These are phyloP conservation scores for Mycosphaerella sp. DNA, from an alignment of 2,329 filamentous ascomycete genomes.

Conservation along the genomic window DNA sequence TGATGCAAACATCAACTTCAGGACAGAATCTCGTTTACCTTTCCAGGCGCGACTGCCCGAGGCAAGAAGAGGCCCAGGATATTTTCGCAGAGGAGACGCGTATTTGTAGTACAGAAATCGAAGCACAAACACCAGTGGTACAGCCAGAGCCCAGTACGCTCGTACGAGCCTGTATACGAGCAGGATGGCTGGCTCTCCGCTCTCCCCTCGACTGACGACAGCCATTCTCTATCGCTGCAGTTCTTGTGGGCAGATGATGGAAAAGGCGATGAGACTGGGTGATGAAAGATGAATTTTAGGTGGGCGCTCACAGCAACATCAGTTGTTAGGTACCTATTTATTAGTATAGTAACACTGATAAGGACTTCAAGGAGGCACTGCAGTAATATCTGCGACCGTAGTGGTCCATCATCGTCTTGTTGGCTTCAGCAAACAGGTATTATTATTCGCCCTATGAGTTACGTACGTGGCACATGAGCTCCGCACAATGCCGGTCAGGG, in stretches of 20 bases:
- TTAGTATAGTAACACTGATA: no score
- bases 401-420: not conserved
- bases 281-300: no score
- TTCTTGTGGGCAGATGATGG: not conserved
- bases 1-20: not conserved
- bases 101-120: constrained; percentile 29
- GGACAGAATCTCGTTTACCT: constrained; percentile 11
- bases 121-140: constrained; percentile 24
- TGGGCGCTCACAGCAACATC: not conserved
- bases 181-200: constrained; percentile 11
- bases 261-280: not conserved
- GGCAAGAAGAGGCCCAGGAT: constrained; percentile 29
- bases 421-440: not conserved
- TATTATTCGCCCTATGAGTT: no score
- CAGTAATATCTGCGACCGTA: not conserved
- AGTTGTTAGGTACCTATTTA: not conserved
- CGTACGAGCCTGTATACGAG: constrained; percentile 13
- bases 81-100: constrained; percentile 26
- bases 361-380: not conserved
- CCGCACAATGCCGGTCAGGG: not conserved
- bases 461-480: not conserved
- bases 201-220: not conserved
- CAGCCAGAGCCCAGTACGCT: constrained; percentile 21
- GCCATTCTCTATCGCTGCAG: not conserved
- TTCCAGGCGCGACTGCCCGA: constrained; percentile 31